These are phyloP conservation scores for Penicillium sp. DNA, from an alignment of 2,329 filamentous ascomycete genomes.

Conservation along the genomic window DNA sequence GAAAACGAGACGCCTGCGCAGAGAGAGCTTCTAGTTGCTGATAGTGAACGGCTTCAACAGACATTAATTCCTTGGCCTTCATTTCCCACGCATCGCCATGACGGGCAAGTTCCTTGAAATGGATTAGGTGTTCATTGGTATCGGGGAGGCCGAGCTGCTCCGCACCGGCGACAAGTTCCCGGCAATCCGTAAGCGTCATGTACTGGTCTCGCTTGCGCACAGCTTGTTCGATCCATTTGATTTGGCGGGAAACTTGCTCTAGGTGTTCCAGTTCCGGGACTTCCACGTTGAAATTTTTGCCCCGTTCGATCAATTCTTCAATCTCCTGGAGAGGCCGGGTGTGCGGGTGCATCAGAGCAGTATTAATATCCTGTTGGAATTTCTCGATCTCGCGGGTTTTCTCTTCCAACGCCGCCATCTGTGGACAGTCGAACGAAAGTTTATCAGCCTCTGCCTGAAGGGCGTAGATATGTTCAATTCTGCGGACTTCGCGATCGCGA, in stretches of 20 bases:
- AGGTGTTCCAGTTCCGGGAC: slow-evolving; percentile 79
- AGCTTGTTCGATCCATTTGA: slow-evolving; percentile 80
- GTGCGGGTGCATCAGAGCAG: slow-evolving; percentile 58
- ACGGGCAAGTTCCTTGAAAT: slow-evolving; percentile 65
- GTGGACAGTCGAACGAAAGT: slow-evolving; percentile 85
- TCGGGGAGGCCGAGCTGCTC: slow-evolving; percentile 66
- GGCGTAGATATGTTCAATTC: slow-evolving; percentile 77
- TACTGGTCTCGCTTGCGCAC: slow-evolving; percentile 56
- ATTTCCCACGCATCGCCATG: slow-evolving; percentile 81
- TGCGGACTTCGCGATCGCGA: slow-evolving; percentile 71
- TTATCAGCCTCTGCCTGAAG: slow-evolving; percentile 74
- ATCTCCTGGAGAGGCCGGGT: slow-evolving; percentile 62
- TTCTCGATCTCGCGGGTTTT: slow-evolving; percentile 73
- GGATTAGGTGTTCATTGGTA: slow-evolving; percentile 69
- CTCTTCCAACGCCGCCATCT: slow-evolving; percentile 77
- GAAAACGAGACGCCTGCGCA: slow-evolving; percentile 67
- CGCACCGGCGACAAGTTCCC: slow-evolving; percentile 67
- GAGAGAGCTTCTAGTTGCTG: slow-evolving; percentile 88
- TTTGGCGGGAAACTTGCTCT: slow-evolving; percentile 69
- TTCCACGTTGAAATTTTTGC: slow-evolving; percentile 81
- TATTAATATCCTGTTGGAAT: slow-evolving; percentile 69
- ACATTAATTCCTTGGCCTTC: slow-evolving; percentile 85
- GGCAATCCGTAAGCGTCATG: slow-evolving; percentile 68
- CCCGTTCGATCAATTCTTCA: slow-evolving; percentile 82
- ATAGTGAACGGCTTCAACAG: slow-evolving; percentile 85